Evolutionary conservation across 164 flowering plant genomes (phyloP), one percentile per base, ranked within the genome.

Genomic region (Cinnamomum chago): DNA sequence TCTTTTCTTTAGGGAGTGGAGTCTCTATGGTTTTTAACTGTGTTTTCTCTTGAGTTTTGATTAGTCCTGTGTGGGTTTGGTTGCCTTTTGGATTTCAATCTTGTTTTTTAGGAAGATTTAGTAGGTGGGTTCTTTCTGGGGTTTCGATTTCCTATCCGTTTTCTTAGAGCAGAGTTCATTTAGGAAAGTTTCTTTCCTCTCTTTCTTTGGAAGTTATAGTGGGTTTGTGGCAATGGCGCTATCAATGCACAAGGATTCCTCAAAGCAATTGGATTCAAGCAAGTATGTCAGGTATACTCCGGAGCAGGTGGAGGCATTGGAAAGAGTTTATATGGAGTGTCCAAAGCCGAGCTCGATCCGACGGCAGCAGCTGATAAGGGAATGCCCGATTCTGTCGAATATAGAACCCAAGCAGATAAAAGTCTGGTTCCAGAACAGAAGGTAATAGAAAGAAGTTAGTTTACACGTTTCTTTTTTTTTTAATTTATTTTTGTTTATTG

Each of bases 401-500:
- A 89, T 93, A 60, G 98, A 93, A 74, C 93, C 96, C 5, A 93
- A 91, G 67, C 98, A 93, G 85, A 90, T 93, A 89, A 93, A 93
- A 86, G 96, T 91, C 73, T 93, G 98, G 98, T 93, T 91, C 76
- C 98, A 93, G 74, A 93, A 93, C 71, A 82, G 98, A 70, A 90
- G 98, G 98, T 91, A 81, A 70, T 68, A 6, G 2, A 64, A 55
- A 55, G 3, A 55, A 55, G 60, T 15, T 15, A 17, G n/a, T 55
- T 3, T 55, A 55, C 20, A 55, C 18, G 12, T 55, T 14, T 55
- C n/a, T 3, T 55, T 55, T 20, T 3, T 55, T 20, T n/a, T n/a
- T n/a, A n/a, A 0, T 22, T 0, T 20, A 18, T 33, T 3, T 30
- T 27, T 72, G 24, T 12, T 1, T 62, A n/a, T 30, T 5, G n/a